Evolutionary conservation across 2,329 filamentous ascomycete species (phyloP), one percentile per base, ranked within the genome.

Genomic region (Penicillium expansum): DNA sequence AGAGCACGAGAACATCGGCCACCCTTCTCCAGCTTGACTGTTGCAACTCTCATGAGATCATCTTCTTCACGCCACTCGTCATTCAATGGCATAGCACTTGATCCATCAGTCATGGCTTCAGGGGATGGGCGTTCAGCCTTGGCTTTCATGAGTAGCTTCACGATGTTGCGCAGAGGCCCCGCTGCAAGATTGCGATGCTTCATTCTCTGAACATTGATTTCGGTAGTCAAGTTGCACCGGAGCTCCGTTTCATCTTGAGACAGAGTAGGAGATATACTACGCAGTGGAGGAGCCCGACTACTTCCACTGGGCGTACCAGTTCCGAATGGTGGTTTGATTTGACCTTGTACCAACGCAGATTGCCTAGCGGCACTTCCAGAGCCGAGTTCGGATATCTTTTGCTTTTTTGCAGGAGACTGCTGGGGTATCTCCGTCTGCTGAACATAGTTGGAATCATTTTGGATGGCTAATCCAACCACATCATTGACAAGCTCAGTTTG

Each of bases 161-260:
- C 18, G 5, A 54, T 54, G 24, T 24, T 29, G 16, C 35, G 33
- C 13, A 54, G 11, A 39, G 30, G 5, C 9, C 5, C 18, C n/a
- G 32, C 16, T 30, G 43, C 1, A 24, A 54, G 18, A 33, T 48
- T 41, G 27, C 43, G 51, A 32, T 32, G 16, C 2, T 16, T 54
- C 20, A 8, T 24, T 41, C 51, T 54, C 27, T 48, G 43, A 1
- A 54, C 18, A 10, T 54, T 54, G 10, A 54, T 54, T 18, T 54
- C 51, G 10, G 20, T 48, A 13, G 44, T 54, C 35, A 54, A 20
- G 35, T 54, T 32, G 41, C 51, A 54, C 10, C 43, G 43, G 9
- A 54, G 24, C 35, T 39, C 43, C 35, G 6, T 54, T 33, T 54
- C 51, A n/a, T 52, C 30, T 29, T 29, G 20, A n/a, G 4, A 16